phyloP scores from a whole-genome alignment of 345 rosid species.

The Erodium maritimum region DNA sequence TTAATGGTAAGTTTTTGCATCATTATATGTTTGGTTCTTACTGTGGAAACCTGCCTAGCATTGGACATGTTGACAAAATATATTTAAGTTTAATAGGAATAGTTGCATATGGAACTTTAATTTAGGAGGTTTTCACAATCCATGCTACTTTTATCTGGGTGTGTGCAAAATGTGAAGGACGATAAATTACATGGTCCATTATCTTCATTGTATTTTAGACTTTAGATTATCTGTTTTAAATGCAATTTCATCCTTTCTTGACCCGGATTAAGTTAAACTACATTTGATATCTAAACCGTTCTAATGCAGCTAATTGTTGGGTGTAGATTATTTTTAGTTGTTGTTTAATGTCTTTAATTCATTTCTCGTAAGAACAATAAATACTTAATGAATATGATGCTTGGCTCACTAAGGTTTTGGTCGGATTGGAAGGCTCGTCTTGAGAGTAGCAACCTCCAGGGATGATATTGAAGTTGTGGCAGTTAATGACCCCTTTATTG shows the following conservation, averaged over 20 bases:
- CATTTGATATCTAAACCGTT: not conserved
- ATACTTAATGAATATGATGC: not conserved
- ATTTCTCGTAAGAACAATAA: not conserved
- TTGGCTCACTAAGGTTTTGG: slow-evolving; percentile 65
- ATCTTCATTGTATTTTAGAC: not conserved
- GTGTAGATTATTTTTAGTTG: not conserved
- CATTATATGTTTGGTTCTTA: not conserved
- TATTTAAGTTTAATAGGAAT: no score
- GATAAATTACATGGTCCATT: not conserved
- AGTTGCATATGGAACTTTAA: no score
- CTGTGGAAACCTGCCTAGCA: not conserved
- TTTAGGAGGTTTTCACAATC: not conserved
- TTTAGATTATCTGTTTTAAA: no score
- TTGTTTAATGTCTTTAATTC: not conserved
- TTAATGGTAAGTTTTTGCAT: slow-evolving; percentile 55
- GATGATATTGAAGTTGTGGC: slow-evolving; percentile 92
- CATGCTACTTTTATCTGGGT: not conserved
- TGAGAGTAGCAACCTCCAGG: slow-evolving; percentile 76
- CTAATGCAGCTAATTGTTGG: not conserved
- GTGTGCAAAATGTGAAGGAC: not conserved
- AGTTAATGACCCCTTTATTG: slow-evolving; percentile 93
- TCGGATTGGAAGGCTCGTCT: slow-evolving; percentile 92
- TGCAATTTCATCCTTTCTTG: not conserved
- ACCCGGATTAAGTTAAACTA: not conserved
- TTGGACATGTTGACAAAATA: no score